Evolutionary conservation across 139 green algal species (phyloP), one percentile per base, ranked within the genome.

Genomic region (Eudorina sp.): DNA sequence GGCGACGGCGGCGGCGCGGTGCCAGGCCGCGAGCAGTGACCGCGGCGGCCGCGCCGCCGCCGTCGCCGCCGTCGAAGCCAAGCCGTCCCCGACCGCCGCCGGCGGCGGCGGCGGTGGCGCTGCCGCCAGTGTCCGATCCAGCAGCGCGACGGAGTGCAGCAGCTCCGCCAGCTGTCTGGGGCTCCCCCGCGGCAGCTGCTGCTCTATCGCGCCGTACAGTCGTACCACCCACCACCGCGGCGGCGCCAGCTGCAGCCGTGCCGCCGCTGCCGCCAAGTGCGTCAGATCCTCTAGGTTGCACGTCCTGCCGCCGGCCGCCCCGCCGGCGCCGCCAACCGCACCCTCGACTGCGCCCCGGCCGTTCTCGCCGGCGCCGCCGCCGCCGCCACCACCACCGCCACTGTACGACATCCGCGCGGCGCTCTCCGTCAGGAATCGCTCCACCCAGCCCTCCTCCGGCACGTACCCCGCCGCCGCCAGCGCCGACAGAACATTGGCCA

Each of bases 251-350:
- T 4, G 16, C 64, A 87, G 81, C 66, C 31, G 27, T 64, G 81
- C 81, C 25, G 81, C 64, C 4, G 81, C 81, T 64, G 81, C 14
- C 31, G 45, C 81, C 43, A 87, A 14, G 64, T 78, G 64, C 14
- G 43, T 73, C 81, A 87, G 64, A 48, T 87, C 81, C 4, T 87
- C 81, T 6, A 53, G 21, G 45, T 87, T 87, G 46, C 81, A 87
- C 43, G 43, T 40, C 0, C 58, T 38, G 14, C 38, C 36, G 0
- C 70, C 41, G 25, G 1, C 68, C 34, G 18, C 36, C 9, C 34
- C 16, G 51, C 31, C 76, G 76, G 18, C 34, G 77, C 53, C 36
- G 77, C 36, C 19, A 36, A 21, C 70, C 7, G 27, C 70, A 8
- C 19, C 41, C 19, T n/a, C 70, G n/a, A n/a, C n/a, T n/a, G 13